A percentile compares a stretch with the other conserved stretches of the same genome.
Evolutionary conservation across 163 green algal genomes (phyloP).

Genomic region (Chloromonas sp.): DNA sequence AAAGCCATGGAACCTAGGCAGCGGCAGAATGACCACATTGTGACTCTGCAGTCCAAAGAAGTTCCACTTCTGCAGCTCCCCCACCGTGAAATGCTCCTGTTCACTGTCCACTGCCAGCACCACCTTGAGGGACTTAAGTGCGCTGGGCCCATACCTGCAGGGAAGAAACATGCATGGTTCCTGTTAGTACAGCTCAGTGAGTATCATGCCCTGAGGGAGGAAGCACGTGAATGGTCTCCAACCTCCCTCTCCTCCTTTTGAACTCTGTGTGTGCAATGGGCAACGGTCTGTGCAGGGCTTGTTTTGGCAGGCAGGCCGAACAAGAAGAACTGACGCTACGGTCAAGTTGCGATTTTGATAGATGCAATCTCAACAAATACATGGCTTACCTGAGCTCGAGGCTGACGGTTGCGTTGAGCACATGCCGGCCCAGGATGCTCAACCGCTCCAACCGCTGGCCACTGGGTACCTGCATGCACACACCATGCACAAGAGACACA

Average conservation of each 20-base stretch:
- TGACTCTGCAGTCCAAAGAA: slow-evolving; percentile 26
- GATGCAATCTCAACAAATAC: slow-evolving; percentile 16
- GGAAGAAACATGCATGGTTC: too few species aligned
- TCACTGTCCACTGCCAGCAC: slow-evolving; percentile 11
- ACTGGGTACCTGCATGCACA: slow-evolving; percentile 9
- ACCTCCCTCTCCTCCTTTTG: too few species aligned
- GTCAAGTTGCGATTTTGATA: too few species aligned
- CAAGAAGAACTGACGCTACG: too few species aligned
- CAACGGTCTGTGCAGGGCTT: not conserved
- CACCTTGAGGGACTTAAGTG: slow-evolving; percentile 24
- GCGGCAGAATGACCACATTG: slow-evolving; percentile 27
- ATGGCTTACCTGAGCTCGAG: not conserved
- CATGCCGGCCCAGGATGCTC: slow-evolving; percentile 18
- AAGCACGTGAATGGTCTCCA: too few species aligned
- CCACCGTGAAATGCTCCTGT: slow-evolving; percentile 9
- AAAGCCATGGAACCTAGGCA: slow-evolving; percentile 33
- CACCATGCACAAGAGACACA: not conserved
- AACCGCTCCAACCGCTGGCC: slow-evolving; percentile 31
- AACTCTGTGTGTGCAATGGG: too few species aligned
- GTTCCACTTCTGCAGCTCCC: slow-evolving; percentile 30
- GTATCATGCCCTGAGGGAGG: too few species aligned
- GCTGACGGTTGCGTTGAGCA: slow-evolving; percentile 26
- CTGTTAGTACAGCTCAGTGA: too few species aligned
- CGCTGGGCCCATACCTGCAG: slow-evolving; percentile 19
- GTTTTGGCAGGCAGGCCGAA: not conserved